Evolutionary conservation across 805 yeast species (phyloP), one percentile per base, ranked within the genome.

Genomic region (Lipomyces orientalis): DNA sequence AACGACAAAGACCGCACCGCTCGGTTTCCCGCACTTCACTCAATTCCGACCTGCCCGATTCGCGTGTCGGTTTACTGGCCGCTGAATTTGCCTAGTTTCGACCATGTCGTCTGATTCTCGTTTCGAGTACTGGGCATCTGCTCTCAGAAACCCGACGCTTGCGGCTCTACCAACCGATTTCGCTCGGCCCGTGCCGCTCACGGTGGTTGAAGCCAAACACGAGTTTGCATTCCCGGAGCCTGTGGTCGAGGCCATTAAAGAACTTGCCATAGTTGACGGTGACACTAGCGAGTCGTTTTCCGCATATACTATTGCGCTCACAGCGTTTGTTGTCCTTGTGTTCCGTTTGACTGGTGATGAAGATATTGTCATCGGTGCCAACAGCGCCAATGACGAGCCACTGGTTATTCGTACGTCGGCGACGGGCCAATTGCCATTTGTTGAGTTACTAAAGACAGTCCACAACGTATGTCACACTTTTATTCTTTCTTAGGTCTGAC

Each of bases 301-400:
- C 70, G 75, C 54, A 71, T 76, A n/a, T 7, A 63, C 76, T 9
- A 78, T 85, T 16, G 87, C 88, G 0, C 81, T 91, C 69, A 81
- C 97, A 19, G 85, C 85, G 0, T 90, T 88, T 79, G 86, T 89
- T 31, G 86, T 89, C 0, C 82, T 94, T 65, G 83, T 91, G 51
- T 89, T 85, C 78, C 84, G 98, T 75, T 81, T 91, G 58, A 90
- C 97, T 1, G 98, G 98, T 31, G 98, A 94, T 77, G 98, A 94
- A 72, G 98, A 94, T 74, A 88, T 95, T 61, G 88, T 90, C n/a
- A 80, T 94, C 68, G 93, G 93, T n/a, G 87, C 93, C 0, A 87
- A 89, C 72, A 78, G 84, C 33, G 73, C 79, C 2, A 78, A 78
- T 5, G 74, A 79, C 54, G 79, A 81, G 61, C 86, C 86, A 34